Base-by-base conservation (phyloP, 106 monocot genomes). In the Alisma plantagoaquatica region DNA sequence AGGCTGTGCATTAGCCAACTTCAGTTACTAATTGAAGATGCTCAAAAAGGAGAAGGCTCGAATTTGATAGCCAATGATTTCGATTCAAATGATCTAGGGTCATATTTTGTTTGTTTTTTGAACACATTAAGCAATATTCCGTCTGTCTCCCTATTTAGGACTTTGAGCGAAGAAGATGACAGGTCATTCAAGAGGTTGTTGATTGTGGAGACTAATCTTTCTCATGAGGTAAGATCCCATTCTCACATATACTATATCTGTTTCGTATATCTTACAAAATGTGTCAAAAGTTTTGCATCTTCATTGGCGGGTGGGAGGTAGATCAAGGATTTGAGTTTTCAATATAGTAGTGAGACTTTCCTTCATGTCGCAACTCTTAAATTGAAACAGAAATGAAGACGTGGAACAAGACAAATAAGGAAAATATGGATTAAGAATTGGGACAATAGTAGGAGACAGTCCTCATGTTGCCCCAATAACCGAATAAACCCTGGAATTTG, bases 11-110 rank as follows among this genome's bases (percentile, higher is more conserved):
- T 98, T 59, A 74, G 90, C 27, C 73, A 86, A 51, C 71, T 98
- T 56, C 84, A 90, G 51, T 71, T 67, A 47, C 71, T 98, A 64
- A 57, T 98, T 23, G 96, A 89, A 60, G 84, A 98, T 89, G 84
- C 81, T 28, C 96, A 90, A 20, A 98, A 60, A 67, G 74, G 63
- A 46, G 84, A 96, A 24, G 69, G 30, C 24, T 62, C 54, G 45
- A 56, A 59, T 54, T 29, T 20, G 35, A 22, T 54, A 29, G 31
- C 55, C 10, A 67, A 31, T 51, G 58, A 44, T 23, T 47, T 42
- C 25, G 81, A 84, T 28, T n/a, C 38, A 43, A 79, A 77, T 54
- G 96, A 98, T 55, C 73, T 98, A 51, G 85, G 81, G 15, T 90
- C 73, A 31, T 85, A 76, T 54, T 90, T 98, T 47, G 74, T 79